Evolutionary conservation across 176 grass and related monocot genomes (phyloP).

Genomic region (Thalia dealbata): DNA sequence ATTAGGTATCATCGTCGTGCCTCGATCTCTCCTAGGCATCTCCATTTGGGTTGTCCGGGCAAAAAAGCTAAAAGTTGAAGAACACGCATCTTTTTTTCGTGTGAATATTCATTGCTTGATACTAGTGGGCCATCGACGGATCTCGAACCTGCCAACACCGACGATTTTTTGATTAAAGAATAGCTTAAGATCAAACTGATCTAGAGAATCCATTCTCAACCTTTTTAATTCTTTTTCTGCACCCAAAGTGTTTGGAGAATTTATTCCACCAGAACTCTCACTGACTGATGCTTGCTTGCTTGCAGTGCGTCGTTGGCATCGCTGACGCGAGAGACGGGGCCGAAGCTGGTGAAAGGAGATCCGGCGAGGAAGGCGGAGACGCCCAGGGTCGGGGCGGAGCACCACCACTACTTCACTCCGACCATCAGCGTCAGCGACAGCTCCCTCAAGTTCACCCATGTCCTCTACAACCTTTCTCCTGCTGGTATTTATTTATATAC

Average conservation of each 20-base stretch:
- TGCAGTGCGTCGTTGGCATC: conserved; percentile 90
- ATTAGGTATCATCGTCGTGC: conserved; percentile 38
- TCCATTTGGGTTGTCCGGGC: no score
- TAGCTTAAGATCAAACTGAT: neutral
- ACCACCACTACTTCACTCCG: conserved; percentile 52
- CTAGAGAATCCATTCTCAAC: neutral
- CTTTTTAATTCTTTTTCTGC: neutral
- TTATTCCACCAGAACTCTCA: no score
- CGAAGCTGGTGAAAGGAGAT: conserved; percentile 72
- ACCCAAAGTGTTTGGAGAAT: neutral
- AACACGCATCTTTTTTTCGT: neutral
- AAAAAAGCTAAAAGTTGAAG: no score
- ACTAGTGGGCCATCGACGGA: neutral
- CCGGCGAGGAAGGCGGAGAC: conserved; percentile 57
- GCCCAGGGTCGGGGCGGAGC: conserved; percentile 27
- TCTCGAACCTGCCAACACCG: neutral
- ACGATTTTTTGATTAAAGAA: no score
- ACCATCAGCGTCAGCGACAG: conserved; percentile 91
- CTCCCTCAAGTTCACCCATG: conserved; percentile 98
- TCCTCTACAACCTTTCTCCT: conserved; percentile 94
- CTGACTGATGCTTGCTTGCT: neutral
- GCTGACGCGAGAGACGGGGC: conserved; percentile 80
- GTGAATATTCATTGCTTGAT: neutral
- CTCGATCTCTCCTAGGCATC: no score
- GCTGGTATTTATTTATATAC: conserved; percentile 60